phyloP scores from a whole-genome alignment of 148 eudicot genomes.

The Camellia sinensis region DNA sequence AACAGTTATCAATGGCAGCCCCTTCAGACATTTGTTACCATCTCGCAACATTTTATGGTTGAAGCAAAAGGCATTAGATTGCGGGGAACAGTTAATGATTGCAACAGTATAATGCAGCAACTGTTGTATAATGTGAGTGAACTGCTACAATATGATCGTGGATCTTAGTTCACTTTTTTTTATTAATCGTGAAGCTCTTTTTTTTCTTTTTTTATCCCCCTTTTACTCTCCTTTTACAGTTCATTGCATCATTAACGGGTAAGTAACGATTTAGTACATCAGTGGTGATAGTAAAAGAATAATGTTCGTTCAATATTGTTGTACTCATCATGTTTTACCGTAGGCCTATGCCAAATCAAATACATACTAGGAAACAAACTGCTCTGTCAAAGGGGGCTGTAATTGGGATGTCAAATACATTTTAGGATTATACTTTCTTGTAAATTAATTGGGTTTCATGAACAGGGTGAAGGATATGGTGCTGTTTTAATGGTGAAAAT shows the following conservation, averaged over 20 bases:
- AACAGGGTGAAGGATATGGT: constrained; percentile 59
- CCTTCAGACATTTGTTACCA: constrained; percentile 82
- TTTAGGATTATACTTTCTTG: not conserved
- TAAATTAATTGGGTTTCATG: not conserved
- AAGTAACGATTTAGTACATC: not conserved
- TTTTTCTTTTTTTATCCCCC: not conserved
- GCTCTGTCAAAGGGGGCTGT: no score
- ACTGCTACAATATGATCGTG: not conserved
- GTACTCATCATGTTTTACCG: no score
- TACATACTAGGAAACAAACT: no score
- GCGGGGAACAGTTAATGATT: constrained; percentile 59
- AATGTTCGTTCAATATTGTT: no score
- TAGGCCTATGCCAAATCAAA: no score
- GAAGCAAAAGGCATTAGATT: constrained; percentile 81
- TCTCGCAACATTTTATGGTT: constrained; percentile 68
- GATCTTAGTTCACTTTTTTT: not conserved
- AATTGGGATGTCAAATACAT: no score
- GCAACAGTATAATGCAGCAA: constrained; percentile 63
- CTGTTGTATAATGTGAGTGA: constrained; percentile 62
- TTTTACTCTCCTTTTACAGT: not conserved
- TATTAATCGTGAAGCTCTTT: not conserved
- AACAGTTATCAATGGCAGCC: constrained; percentile 82
- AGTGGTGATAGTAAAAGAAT: not conserved
- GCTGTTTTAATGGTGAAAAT: constrained; percentile 51
- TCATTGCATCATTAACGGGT: not conserved